Evolutionary conservation across 371 early-diverging fungal genomes (phyloP).

Genomic region (Syncephalis fuscata): DNA sequence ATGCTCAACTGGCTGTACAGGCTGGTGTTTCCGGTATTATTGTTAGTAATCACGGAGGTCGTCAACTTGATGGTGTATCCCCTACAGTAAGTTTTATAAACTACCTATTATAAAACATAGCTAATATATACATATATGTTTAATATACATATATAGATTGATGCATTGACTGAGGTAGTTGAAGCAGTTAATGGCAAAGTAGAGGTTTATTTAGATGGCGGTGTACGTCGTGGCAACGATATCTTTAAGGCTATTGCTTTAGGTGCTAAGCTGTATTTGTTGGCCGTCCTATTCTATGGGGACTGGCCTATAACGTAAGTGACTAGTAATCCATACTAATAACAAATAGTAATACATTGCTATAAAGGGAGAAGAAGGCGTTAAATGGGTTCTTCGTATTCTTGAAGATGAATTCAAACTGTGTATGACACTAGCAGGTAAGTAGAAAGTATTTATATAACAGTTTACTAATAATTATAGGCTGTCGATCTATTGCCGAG

Average conservation of each 20-base stretch:
- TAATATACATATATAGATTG: slow-evolving; percentile 71
- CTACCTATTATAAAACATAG: no score
- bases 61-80: slow-evolving; percentile 57
- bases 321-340: no score
- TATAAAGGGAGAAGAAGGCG: slow-evolving; percentile 53
- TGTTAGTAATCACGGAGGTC: slow-evolving; percentile 90
- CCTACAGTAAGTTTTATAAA: slow-evolving; percentile 17
- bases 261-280: slow-evolving; percentile 90
- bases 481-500: no score
- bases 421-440: slow-evolving; percentile 59
- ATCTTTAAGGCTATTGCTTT: slow-evolving; percentile 87
- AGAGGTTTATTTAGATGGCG: slow-evolving; percentile 87
- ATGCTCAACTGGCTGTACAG: slow-evolving; percentile 71
- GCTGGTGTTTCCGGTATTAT: slow-evolving; percentile 68
- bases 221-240: slow-evolving; percentile 76
- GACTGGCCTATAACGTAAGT: slow-evolving; percentile 2
- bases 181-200: slow-evolving; percentile 34
- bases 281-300: slow-evolving; percentile 68
- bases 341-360: no score
- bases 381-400: slow-evolving; percentile 47
- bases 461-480: no score
- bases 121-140: slow-evolving; percentile 24
- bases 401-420: slow-evolving; percentile 57
- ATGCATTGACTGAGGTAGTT: slow-evolving; percentile 28
- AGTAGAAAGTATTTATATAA: no score